phyloP scores from a whole-genome alignment of 495 filamentous ascomycete species.

The Trichoderma asperelloides region DNA sequence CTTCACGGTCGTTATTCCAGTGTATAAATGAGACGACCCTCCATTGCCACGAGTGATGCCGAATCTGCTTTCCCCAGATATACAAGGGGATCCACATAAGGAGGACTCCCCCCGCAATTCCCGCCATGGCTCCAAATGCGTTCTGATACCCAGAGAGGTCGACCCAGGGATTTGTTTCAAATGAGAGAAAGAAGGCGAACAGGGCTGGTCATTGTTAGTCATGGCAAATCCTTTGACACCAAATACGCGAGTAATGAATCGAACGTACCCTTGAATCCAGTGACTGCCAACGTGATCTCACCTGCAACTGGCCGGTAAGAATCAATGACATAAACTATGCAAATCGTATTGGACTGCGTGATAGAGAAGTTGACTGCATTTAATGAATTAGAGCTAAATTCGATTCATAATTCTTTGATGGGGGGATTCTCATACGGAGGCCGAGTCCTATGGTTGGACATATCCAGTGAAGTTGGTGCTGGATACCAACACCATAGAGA shows the following conservation, averaged over 20 bases:
- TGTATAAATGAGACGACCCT: slow-evolving; percentile 34
- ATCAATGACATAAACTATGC: slow-evolving; percentile 47
- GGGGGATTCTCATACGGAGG: slow-evolving; percentile 20
- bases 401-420: background rate
- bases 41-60: slow-evolving; percentile 39
- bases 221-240: background rate
- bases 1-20: slow-evolving; percentile 40
- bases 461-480: slow-evolving; percentile 45
- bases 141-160: slow-evolving; percentile 37
- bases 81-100: slow-evolving; percentile 36
- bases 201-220: slow-evolving; percentile 20
- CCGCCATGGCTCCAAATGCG: slow-evolving; percentile 47
- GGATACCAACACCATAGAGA: slow-evolving; percentile 44
- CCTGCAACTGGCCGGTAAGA: slow-evolving; percentile 47
- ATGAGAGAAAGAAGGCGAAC: slow-evolving; percentile 50
- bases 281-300: slow-evolving; percentile 40
- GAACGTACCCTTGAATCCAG: slow-evolving; percentile 42
- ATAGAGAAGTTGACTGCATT: slow-evolving; percentile 41
- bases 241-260: background rate
- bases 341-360: slow-evolving; percentile 41
- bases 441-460: slow-evolving; percentile 43
- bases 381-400: background rate
- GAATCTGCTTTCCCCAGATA: slow-evolving; percentile 40
- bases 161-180: slow-evolving; percentile 53
- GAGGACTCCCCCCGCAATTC: slow-evolving; percentile 34